Conservation (phyloP, 495 filamentous ascomycete genomes). For the Amorphotheca resinae region DNA sequence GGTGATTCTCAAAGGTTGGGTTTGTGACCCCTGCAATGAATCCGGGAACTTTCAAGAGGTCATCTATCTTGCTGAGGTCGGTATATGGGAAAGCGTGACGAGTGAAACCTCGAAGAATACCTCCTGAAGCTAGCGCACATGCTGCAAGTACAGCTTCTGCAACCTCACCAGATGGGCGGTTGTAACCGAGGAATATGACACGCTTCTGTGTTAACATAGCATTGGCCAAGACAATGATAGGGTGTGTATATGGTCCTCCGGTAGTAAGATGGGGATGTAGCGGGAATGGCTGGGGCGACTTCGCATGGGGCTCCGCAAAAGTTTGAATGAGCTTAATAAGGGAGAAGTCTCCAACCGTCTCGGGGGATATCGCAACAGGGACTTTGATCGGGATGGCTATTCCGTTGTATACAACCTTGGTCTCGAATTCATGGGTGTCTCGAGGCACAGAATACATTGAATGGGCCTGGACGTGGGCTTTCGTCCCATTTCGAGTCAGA, state of each 20-base stretch:
- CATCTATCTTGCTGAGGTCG: conserved; percentile 94
- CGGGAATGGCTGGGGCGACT: conserved; percentile 73
- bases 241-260: conserved; percentile 65
- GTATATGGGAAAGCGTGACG: conserved; percentile 98
- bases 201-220: conserved; percentile 92
- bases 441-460: conserved; percentile 57
- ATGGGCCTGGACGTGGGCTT: conserved; percentile 35
- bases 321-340: conserved; percentile 93
- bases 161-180: conserved; percentile 84
- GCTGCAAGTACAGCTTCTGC: conserved; percentile 91
- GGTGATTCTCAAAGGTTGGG: conserved; percentile 85
- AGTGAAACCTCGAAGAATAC: conserved; percentile 85
- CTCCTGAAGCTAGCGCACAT: conserved; percentile 88
- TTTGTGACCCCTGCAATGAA: conserved; percentile 99
- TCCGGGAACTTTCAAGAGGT: conserved; percentile 86
- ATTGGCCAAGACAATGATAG: conserved; percentile 65
- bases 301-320: conserved; percentile 69
- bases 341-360: conserved; percentile 96
- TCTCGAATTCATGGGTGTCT: conserved; percentile 96
- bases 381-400: conserved; percentile 95
- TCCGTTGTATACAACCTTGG: conserved; percentile 83
- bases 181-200: conserved; percentile 90
- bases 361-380: conserved; percentile 80
- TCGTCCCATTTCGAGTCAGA: conserved; percentile 40
- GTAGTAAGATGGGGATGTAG: conserved; percentile 90